These are phyloP conservation scores for Craterostigma plantagineum DNA, from an alignment of 257 asterid species.

Conservation along the genomic window DNA sequence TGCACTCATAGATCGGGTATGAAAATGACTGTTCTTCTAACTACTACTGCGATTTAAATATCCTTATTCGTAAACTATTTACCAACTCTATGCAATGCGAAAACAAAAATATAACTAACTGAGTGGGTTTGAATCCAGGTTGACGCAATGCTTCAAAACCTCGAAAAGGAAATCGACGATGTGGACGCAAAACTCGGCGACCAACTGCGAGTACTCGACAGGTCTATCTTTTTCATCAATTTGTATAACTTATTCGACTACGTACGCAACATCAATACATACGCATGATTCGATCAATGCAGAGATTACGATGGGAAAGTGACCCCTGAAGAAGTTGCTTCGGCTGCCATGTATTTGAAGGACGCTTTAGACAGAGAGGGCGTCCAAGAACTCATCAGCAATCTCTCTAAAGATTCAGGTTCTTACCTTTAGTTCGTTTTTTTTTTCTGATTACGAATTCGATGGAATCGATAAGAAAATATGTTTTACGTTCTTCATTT, in stretches of 20 bases:
- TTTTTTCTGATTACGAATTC: no score
- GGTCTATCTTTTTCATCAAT: conserved; percentile 20
- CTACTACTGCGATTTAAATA: not conserved
- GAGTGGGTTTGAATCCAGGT: conserved; percentile 29
- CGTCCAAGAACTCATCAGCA: conserved; percentile 62
- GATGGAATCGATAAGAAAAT: not conserved
- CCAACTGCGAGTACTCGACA: conserved; percentile 76
- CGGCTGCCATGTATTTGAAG: conserved; percentile 66
- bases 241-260: not conserved
- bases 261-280: not conserved
- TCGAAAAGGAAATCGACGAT: conserved; percentile 83
- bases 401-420: conserved; percentile 77
- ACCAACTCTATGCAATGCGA: conserved; percentile 1
- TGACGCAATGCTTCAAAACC: conserved; percentile 79
- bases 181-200: conserved; percentile 91
- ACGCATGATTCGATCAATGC: conserved; percentile 6
- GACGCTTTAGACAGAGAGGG: conserved; percentile 78
- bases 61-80: conserved; percentile 4
- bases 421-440: not conserved
- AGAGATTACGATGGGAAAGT: conserved; percentile 84
- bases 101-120: not conserved
- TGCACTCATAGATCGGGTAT: conserved; percentile 71
- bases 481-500: not conserved
- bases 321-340: conserved; percentile 76
- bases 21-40: conserved; percentile 6